Evolutionary conservation across 169 alveolate species (phyloP).

Genomic region (Toxoplasma gondii): DNA sequence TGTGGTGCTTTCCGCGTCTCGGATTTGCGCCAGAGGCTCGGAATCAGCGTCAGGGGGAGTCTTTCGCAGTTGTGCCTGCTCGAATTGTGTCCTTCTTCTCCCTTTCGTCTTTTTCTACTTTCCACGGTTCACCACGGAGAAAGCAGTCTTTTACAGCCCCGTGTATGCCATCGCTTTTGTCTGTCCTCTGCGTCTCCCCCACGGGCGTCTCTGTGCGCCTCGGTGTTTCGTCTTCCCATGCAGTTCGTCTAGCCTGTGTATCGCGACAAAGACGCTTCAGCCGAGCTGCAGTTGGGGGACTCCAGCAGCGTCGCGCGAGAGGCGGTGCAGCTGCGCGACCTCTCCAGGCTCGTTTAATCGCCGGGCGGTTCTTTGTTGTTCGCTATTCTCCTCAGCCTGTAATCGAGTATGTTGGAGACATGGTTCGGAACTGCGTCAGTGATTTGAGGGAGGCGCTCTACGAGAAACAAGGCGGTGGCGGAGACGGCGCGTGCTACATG

Average conservation of each 20-base stretch:
- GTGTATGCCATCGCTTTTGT: too few species aligned
- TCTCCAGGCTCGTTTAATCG: not conserved
- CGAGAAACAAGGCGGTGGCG: conserved; percentile 82
- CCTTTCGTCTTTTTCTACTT: not conserved
- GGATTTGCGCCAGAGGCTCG: not conserved
- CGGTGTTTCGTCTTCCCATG: too few species aligned
- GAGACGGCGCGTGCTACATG: conserved; percentile 91
- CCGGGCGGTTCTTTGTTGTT: not conserved
- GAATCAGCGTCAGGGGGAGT: not conserved
- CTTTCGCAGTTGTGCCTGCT: not conserved
- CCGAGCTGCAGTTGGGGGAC: too few species aligned
- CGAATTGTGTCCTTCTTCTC: not conserved
- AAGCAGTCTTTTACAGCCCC: too few species aligned
- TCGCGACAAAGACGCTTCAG: too few species aligned
- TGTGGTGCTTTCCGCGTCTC: not conserved
- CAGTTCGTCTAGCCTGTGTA: too few species aligned
- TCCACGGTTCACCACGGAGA: not conserved
- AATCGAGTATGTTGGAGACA: conserved; percentile 93
- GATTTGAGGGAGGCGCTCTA: conserved; percentile 89
- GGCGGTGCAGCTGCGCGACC: not conserved
- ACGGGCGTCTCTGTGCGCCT: too few species aligned
- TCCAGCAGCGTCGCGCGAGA: too few species aligned
- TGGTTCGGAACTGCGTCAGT: conserved; percentile 88
- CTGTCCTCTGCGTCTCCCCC: too few species aligned
- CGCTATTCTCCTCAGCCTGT: conserved; percentile 76